Evolutionary conservation across 345 rosid species (phyloP), one percentile per base, ranked within the genome.

Genomic region (Noccaea bulbosa): DNA sequence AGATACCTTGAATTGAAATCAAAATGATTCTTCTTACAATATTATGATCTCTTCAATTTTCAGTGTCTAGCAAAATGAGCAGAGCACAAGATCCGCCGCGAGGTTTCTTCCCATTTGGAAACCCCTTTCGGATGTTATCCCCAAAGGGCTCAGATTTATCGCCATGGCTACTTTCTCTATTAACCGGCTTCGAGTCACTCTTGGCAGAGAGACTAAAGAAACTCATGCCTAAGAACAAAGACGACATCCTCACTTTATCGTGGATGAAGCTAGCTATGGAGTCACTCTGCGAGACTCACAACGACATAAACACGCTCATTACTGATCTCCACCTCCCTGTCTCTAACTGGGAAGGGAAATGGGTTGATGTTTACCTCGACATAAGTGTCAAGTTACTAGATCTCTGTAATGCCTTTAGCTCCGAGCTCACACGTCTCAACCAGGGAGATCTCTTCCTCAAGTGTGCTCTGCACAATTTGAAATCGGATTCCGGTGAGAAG

Each of bases 241-340:
- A 74, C 27, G 88, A 87, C 17, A 81, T 90, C 53, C 92, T 90
- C 63, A 85, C 83, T 78, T 73, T 93, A 34, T 49, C 88, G 4
- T 94, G 99, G 99, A 86, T 91, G 97, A 86, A 80, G 75, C 69
- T 79, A 54, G 97, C 97, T 8, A 87, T 84, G 91, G 86, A 85
- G 69, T 79, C 91, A 9, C 89, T 93, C 48, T 81, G 89, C 22
- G 93, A 84, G 78, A 88, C 87, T 30, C 97, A 93, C 24, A 68
- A 48, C 27, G 86, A 71, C 82, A 78, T 90, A 55, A 86, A 93
- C 59, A 69, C 72, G 5, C 85, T 93, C 30, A 87, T 88, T 56
- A 82, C 96, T 6, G 86, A 78, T 45, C 93, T 93, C 45, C 92
- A 88, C 65, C 88, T 90, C 33, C 98, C 96, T 39, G 87, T 93